Evolutionary conservation across 352 stramenopile genomes (phyloP).

Genomic region (Phytophthora sp.): DNA sequence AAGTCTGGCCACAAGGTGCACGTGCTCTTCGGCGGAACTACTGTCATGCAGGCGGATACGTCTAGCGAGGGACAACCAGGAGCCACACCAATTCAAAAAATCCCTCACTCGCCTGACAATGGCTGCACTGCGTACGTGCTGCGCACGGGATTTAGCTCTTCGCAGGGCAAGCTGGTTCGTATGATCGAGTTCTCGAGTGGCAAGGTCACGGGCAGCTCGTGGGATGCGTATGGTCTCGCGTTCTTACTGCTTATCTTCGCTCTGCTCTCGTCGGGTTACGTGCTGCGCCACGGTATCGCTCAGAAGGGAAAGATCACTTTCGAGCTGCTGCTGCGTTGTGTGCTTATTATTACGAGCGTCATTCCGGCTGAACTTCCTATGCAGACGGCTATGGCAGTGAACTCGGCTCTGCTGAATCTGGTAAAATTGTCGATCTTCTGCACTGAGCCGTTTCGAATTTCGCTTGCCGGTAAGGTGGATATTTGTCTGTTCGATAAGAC

Average conservation of each 20-base stretch:
- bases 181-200: slow-evolving; percentile 98
- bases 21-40: slow-evolving; percentile 94
- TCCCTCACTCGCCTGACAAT: slow-evolving; percentile 86
- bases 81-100: slow-evolving; percentile 29
- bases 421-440: slow-evolving; percentile 97
- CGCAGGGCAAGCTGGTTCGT: slow-evolving; percentile 97
- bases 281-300: slow-evolving; percentile 90
- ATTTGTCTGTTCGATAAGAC: slow-evolving; percentile 99
- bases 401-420: slow-evolving; percentile 94
- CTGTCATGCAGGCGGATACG: slow-evolving; percentile 86
- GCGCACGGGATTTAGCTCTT: slow-evolving; percentile 97
- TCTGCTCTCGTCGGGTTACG: slow-evolving; percentile 93
- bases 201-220: slow-evolving; percentile 94
- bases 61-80: slow-evolving; percentile 31
- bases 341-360: slow-evolving; percentile 99
- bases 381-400: slow-evolving; percentile 98
- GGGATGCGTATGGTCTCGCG: slow-evolving; percentile 97
- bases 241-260: slow-evolving; percentile 97
- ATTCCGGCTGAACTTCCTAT: slow-evolving; percentile 98
- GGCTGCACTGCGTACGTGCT: slow-evolving; percentile 96
- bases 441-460: slow-evolving; percentile 98
- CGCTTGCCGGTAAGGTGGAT: slow-evolving; percentile 95
- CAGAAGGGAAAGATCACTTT: slow-evolving; percentile 95
- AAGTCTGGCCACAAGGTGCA: slow-evolving; percentile 90
- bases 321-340: slow-evolving; percentile 96